Evolutionary conservation across 768 basidiomycete genomes (phyloP).

Genomic region (Tulasnella sp.): DNA sequence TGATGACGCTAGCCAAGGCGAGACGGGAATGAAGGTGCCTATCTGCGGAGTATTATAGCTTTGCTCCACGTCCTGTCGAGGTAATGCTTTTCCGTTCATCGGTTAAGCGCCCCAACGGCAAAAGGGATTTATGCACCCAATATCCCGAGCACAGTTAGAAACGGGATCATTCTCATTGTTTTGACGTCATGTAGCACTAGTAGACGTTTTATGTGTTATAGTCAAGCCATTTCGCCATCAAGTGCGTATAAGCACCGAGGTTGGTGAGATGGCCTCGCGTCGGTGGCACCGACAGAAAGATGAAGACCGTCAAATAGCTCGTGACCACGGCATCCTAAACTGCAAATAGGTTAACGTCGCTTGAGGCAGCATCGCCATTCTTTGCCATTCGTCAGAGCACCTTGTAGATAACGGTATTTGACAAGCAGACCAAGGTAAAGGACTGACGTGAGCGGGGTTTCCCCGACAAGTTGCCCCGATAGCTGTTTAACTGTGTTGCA

Average conservation of each 20-base stretch:
- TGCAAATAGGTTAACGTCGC: background rate
- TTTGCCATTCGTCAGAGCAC: background rate
- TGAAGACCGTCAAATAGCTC: background rate
- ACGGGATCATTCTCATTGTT: too few species aligned
- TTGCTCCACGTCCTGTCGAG: too few species aligned
- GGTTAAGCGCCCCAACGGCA: too few species aligned
- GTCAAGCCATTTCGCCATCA: background rate
- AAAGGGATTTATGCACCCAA: too few species aligned
- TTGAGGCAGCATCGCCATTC: background rate
- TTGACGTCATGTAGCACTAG: too few species aligned
- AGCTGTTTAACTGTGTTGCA: background rate
- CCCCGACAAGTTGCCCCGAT: background rate
- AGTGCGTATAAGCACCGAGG: background rate
- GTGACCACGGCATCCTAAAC: slow-evolving; percentile 11
- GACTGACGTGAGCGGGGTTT: slow-evolving; percentile 2
- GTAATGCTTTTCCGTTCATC: too few species aligned
- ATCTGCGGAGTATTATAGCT: too few species aligned
- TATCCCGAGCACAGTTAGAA: too few species aligned
- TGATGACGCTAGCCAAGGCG: too few species aligned
- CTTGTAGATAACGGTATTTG: background rate
- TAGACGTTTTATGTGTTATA: too few species aligned
- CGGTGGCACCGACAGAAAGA: background rate
- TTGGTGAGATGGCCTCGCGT: background rate
- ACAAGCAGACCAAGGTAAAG: slow-evolving; percentile 14
- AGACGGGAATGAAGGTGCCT: too few species aligned